phyloP scores from a whole-genome alignment of 768 basidiomycete genomes.

The Leccinum longicurvipes region DNA sequence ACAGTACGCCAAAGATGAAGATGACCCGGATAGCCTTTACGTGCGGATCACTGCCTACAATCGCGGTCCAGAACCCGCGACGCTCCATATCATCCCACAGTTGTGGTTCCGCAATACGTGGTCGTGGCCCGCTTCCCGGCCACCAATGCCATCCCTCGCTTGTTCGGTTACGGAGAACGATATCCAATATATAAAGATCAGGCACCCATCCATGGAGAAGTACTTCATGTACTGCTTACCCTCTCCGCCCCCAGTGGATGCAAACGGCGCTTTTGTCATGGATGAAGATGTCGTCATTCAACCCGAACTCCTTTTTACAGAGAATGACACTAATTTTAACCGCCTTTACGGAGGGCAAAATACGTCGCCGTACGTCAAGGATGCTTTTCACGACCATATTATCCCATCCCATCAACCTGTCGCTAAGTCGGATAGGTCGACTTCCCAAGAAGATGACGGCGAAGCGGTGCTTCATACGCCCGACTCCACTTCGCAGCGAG shows the following conservation, averaged over 20 bases:
- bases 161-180: slow-evolving; percentile 49
- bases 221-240: slow-evolving; percentile 86
- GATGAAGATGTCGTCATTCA: slow-evolving; percentile 60
- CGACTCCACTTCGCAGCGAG: not conserved
- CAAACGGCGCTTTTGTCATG: slow-evolving; percentile 58
- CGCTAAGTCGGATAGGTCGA: slow-evolving; percentile 33
- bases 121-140: slow-evolving; percentile 83
- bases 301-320: slow-evolving; percentile 89
- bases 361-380: slow-evolving; percentile 81
- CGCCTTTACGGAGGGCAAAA: slow-evolving; percentile 90
- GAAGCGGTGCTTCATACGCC: not conserved
- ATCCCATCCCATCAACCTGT: slow-evolving; percentile 75
- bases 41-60: slow-evolving; percentile 96
- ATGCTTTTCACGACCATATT: slow-evolving; percentile 98
- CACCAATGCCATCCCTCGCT: slow-evolving; percentile 58
- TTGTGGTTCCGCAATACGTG: slow-evolving; percentile 98
- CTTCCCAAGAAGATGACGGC: not conserved
- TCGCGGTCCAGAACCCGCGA: slow-evolving; percentile 92
- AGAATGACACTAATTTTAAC: slow-evolving; percentile 95
- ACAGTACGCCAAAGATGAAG: slow-evolving; percentile 97
- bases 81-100: slow-evolving; percentile 91
- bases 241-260: slow-evolving; percentile 85
- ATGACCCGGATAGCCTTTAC: slow-evolving; percentile 82
- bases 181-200: slow-evolving; percentile 61
- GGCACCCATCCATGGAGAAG: slow-evolving; percentile 71